Evolutionary conservation across 2,329 filamentous ascomycete genomes (phyloP).

Genomic region (Aspergillus clavatus): DNA sequence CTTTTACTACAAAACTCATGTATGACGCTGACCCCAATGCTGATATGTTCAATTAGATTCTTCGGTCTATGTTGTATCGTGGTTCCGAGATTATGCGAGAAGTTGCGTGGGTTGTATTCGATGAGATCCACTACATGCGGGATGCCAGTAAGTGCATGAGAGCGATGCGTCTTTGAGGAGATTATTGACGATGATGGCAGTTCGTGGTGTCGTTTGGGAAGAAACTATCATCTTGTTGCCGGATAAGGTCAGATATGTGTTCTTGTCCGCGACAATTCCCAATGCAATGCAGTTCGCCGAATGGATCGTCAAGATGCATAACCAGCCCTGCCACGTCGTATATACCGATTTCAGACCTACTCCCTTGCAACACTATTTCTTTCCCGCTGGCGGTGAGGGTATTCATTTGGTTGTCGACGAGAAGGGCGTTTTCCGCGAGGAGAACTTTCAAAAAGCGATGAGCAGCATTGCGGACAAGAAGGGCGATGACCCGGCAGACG

Average conservation of each 20-base stretch:
- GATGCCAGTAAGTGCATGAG: conserved; percentile 59
- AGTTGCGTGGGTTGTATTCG: conserved; percentile 96
- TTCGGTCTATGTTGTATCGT: conserved; percentile 95
- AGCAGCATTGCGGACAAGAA: conserved; percentile 80
- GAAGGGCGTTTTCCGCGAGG: conserved; percentile 90
- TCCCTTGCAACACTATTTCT: conserved; percentile 95
- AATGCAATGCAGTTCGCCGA: conserved; percentile 99
- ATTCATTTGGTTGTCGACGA: conserved; percentile 95
- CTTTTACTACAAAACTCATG: not conserved
- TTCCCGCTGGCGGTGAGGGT: conserved; percentile 84
- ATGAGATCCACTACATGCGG: conserved; percentile 97
- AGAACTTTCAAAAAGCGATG: conserved; percentile 98
- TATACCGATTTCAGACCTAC: conserved; percentile 98
- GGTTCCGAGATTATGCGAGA: conserved; percentile 99
- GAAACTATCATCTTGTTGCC: conserved; percentile 97
- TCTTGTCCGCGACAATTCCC: conserved; percentile 94
- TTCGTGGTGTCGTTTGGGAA: conserved; percentile 95
- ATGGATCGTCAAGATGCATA: conserved; percentile 98
- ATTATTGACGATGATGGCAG: conserved; percentile 29
- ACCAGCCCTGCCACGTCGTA: conserved; percentile 96
- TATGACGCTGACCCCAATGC: conserved; percentile 8
- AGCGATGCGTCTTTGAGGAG: not conserved
- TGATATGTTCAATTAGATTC: conserved; percentile 53
- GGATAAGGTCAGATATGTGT: conserved; percentile 98
- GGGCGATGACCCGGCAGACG: conserved; percentile 75